These are phyloP conservation scores for Solanum ossicruentum DNA, from an alignment of 257 asterid genomes.

Conservation along the genomic window DNA sequence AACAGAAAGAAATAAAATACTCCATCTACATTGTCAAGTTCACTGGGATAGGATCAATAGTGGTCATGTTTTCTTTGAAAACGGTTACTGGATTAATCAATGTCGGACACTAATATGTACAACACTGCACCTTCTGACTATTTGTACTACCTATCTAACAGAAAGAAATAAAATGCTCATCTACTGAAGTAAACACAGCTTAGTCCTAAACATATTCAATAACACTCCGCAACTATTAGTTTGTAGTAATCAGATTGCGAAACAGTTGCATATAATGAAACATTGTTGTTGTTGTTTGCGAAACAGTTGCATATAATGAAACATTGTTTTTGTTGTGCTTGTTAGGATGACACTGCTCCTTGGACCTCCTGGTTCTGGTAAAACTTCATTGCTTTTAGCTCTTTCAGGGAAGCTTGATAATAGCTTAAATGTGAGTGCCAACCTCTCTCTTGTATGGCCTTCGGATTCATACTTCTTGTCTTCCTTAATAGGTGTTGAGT, in stretches of 20 bases:
- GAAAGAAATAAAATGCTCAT: background rate
- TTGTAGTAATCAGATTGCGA: background rate
- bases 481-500: background rate
- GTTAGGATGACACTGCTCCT: constrained; percentile 81
- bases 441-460: background rate
- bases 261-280: background rate
- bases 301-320: background rate
- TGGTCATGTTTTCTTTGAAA: background rate
- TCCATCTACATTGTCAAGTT: background rate
- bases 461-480: background rate
- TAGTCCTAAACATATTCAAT: background rate
- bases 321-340: background rate
- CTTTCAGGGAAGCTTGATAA: constrained; percentile 74
- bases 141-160: background rate
- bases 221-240: background rate
- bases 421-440: constrained; percentile 48
- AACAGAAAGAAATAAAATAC: background rate
- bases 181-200: background rate
- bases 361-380: constrained; percentile 96
- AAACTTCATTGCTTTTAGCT: constrained; percentile 65
- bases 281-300: background rate
- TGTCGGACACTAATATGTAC: background rate
- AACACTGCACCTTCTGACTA: background rate
- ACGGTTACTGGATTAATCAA: background rate
- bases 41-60: background rate